Evolutionary conservation across 495 filamentous ascomycete species (phyloP).

Genomic region (Cryomyces antarcticus): DNA sequence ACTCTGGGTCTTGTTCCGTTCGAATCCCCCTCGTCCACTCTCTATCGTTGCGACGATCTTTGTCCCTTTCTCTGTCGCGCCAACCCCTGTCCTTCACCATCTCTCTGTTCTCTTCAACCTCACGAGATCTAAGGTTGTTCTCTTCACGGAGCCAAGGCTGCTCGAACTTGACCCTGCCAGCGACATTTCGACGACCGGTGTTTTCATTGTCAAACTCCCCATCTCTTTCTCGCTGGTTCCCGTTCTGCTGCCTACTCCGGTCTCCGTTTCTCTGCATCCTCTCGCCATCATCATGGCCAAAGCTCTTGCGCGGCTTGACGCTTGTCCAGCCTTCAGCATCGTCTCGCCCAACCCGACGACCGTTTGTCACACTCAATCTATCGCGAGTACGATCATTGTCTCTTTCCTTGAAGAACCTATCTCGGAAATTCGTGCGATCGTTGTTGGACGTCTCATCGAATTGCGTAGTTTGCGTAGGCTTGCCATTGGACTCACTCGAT

Average conservation of each 20-base stretch:
- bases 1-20: conserved; percentile 32
- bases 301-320: conserved; percentile 30
- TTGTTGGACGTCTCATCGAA: neutral
- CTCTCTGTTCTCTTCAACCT: conserved; percentile 11
- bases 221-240: conserved; percentile 26
- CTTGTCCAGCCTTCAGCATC: conserved; percentile 40
- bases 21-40: conserved; percentile 14
- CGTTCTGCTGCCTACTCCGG: conserved; percentile 30
- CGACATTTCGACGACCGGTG: conserved; percentile 2
- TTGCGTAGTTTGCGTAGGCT: neutral
- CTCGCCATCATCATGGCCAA: conserved; percentile 34
- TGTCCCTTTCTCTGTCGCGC: conserved; percentile 9
- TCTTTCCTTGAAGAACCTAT: conserved; percentile 28
- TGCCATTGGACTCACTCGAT: conserved; percentile 9
- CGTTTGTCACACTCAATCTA: conserved; percentile 22
- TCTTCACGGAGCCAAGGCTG: conserved; percentile 22
- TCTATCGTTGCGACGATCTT: conserved; percentile 7
- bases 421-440: conserved; percentile 26
- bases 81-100: conserved; percentile 25
- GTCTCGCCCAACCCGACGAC: conserved; percentile 25
- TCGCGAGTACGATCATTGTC: conserved; percentile 24
- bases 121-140: conserved; percentile 11
- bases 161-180: conserved; percentile 7
- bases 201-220: conserved; percentile 5
- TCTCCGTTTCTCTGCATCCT: conserved; percentile 40